Evolutionary conservation across 2,329 filamentous ascomycete species (phyloP).

Genomic region (Pezicula radicicola): DNA sequence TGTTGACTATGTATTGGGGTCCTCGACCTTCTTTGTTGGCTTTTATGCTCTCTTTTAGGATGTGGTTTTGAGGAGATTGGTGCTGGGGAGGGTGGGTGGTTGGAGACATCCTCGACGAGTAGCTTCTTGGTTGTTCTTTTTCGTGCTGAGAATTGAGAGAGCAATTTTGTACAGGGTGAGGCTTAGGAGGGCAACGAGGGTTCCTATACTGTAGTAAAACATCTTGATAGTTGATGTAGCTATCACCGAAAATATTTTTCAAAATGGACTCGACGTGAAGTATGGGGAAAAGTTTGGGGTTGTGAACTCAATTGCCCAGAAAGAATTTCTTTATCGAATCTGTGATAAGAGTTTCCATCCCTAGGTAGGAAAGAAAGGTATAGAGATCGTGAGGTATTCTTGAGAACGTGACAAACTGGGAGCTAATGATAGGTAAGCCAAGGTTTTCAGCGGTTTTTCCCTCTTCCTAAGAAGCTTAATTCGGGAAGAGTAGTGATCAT

Average conservation of each 20-base stretch:
- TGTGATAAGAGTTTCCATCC: too few species aligned
- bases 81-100: constrained; percentile 27
- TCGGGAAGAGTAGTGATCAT: too few species aligned
- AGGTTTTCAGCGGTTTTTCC: too few species aligned
- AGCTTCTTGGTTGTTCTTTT: constrained; percentile 25
- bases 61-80: constrained; percentile 29
- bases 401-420: too few species aligned
- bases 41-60: constrained; percentile 28
- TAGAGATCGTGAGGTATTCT: too few species aligned
- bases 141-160: constrained; percentile 21
- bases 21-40: constrained; percentile 31
- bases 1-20: constrained; percentile 29
- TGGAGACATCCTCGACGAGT: constrained; percentile 26
- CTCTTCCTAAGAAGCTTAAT: too few species aligned
- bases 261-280: background rate
- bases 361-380: too few species aligned
- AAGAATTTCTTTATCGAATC: too few species aligned
- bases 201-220: background rate
- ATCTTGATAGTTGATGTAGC: background rate
- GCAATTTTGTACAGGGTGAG: constrained; percentile 22
- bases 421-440: too few species aligned
- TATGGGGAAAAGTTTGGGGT: too few species aligned
- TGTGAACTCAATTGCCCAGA: too few species aligned
- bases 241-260: background rate
- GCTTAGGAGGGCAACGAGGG: background rate